phyloP scores from a whole-genome alignment of 306 rosid genomes.

The Betula pendula region DNA sequence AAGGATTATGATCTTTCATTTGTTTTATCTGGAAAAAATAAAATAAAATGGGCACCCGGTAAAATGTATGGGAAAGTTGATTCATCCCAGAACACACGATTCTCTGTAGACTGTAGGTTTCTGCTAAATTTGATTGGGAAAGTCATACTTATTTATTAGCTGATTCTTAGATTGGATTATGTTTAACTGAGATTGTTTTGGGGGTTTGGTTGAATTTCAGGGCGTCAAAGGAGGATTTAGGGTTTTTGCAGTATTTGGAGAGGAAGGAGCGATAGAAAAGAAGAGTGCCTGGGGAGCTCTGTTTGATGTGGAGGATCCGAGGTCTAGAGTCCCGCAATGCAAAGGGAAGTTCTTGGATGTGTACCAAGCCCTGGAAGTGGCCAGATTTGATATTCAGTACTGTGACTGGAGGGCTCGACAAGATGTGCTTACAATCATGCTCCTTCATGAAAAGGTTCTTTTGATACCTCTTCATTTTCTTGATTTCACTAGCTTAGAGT shows the following conservation, averaged over 20 bases:
- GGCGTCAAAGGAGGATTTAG: conserved; percentile 63
- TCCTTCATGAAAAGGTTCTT: conserved; percentile 89
- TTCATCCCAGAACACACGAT: no score
- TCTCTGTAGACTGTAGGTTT: no score
- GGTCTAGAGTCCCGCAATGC: conserved; percentile 60
- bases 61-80: no score
- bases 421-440: conserved; percentile 92
- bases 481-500: not conserved
- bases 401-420: conserved; percentile 99
- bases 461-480: conserved; percentile 1
- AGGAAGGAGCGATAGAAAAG: conserved; percentile 56
- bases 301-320: conserved; percentile 95
- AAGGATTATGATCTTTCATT: not conserved
- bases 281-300: conserved; percentile 80
- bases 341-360: conserved; percentile 82
- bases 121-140: not conserved
- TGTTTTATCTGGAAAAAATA: not conserved
- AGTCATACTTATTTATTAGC: not conserved
- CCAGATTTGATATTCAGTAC: conserved; percentile 80
- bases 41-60: no score
- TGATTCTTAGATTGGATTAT: not conserved
- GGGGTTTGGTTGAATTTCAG: conserved; percentile 50
- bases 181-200: conserved; percentile 14
- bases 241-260: conserved; percentile 81
- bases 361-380: conserved; percentile 85